Evolutionary conservation across 208 protist genomes (phyloP), one percentile per base, ranked within the genome.

Genomic region (Acanthamoeba quina): DNA sequence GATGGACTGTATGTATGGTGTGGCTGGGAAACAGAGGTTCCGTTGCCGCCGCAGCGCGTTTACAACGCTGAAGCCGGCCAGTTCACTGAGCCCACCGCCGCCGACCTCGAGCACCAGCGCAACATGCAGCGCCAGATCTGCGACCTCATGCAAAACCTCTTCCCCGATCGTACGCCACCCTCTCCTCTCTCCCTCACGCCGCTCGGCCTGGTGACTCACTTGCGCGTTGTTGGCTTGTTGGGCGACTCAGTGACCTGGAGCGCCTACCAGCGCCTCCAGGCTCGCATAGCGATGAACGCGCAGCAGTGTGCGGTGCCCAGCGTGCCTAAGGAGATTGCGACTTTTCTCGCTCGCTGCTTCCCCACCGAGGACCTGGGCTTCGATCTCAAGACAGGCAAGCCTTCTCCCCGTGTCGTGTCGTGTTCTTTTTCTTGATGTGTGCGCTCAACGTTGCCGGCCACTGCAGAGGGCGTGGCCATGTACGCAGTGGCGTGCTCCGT

Each of bases 81-180:
- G 44, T 85, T 85, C n/a, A 41, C 56, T 0, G 76, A 85, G 9
- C 76, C 76, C 21, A 56, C 76, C 17, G n/a, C 76, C 13, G 21
- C 37, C 1, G 76, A 49, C 17, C 15, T 85, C 15, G 76, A 85
- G 29, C 76, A 85, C 37, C 76, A 85, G 49, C 5, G 37, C 24
- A 85, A 85, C 76, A 85, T 29, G 76, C 76, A 85, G 49, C 76
- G 49, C 49, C 76, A 85, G 44, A 85, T 85, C 47, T 85, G 37
- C n/a, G 76, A 58, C 49, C 76, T 85, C 37, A 58, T 85, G 37
- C 76, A 58, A 85, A 31, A 15, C n/a, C 19, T 85, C 44, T 85
- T 85, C 15, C 76, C 76, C 49, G 76, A 85, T 10, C n/a, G 76
- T 85, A 85, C 76, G 34, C 44, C 13, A 1, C 44, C 54, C 29